Percentiles rank a stretch among this genome's conserved stretches.
These are phyloP conservation scores for Pyrenochaeta sp. DNA, from an alignment of 2,329 filamentous ascomycete genomes.

Conservation along the genomic window DNA sequence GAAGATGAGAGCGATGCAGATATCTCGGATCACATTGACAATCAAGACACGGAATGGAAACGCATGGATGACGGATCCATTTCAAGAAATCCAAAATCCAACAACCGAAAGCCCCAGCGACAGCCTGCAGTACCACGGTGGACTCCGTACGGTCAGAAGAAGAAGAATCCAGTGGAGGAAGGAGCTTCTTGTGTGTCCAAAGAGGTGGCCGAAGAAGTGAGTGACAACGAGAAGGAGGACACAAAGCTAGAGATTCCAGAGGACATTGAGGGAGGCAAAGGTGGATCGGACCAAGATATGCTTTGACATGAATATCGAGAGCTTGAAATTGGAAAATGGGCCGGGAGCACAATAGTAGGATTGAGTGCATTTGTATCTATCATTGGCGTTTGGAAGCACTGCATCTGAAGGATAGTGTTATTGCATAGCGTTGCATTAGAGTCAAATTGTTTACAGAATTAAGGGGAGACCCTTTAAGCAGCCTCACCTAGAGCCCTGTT, in stretches of 20 bases:
- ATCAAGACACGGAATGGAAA: constrained; percentile 46
- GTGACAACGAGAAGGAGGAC: constrained; percentile 15
- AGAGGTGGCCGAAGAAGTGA: constrained; percentile 26
- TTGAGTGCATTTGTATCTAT: constrained; percentile 21
- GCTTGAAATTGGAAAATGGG: not conserved
- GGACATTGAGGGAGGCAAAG: constrained; percentile 11
- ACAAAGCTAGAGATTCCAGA: constrained; percentile 20
- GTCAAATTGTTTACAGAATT: not conserved
- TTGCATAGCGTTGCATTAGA: constrained; percentile 5
- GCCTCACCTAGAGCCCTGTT: constrained; percentile 44
- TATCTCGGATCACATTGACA: constrained; percentile 50
- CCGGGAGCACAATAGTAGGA: not conserved
- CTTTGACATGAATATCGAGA: constrained; percentile 4
- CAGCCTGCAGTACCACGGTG: constrained; percentile 38
- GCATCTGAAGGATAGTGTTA: constrained; percentile 17
- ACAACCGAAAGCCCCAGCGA: constrained; percentile 41
- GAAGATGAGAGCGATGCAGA: constrained; percentile 50
- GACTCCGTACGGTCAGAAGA: constrained; percentile 45
- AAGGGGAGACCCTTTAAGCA: constrained; percentile 39
- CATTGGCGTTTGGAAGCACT: constrained; percentile 27
- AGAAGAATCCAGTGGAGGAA: constrained; percentile 30
- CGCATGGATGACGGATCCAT: constrained; percentile 51
- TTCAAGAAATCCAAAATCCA: constrained; percentile 45
- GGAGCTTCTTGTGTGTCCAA: constrained; percentile 31
- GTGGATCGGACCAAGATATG: constrained; percentile 28